phyloP scores from a whole-genome alignment of 2,329 filamentous ascomycete genomes.

The Triangularia setosa region DNA sequence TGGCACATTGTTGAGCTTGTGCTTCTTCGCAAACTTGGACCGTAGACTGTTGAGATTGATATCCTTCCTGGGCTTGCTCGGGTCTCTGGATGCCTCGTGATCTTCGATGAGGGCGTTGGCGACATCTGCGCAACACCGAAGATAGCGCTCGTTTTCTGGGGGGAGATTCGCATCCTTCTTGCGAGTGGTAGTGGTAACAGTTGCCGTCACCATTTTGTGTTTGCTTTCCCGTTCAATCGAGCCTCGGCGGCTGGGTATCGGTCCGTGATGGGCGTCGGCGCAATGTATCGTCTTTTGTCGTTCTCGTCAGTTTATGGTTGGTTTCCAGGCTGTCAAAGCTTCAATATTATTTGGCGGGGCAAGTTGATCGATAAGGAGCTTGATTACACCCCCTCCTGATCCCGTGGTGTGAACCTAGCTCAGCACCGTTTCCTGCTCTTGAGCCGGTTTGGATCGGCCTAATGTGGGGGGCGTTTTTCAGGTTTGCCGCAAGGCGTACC shows the following conservation, averaged over 20 bases:
- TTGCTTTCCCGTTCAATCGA: neutral
- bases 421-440: neutral
- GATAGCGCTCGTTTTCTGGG: conserved; percentile 90
- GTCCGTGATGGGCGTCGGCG: neutral
- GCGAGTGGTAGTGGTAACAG: conserved; percentile 59
- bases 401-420: neutral
- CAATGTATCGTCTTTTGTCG: neutral
- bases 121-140: conserved; percentile 93
- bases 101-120: conserved; percentile 92
- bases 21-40: conserved; percentile 86
- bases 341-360: neutral
- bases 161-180: conserved; percentile 72
- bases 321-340: neutral
- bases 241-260: neutral
- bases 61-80: conserved; percentile 70
- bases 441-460: neutral
- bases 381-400: neutral
- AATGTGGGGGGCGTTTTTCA: neutral
- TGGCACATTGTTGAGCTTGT: conserved; percentile 81
- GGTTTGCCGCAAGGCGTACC: conserved; percentile 1
- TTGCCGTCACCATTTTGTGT: conserved; percentile 33
- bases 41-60: conserved; percentile 89
- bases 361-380: neutral
- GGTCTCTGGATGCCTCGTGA: conserved; percentile 75
- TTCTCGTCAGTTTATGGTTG: neutral